Conservation (phyloP, 2,329 filamentous ascomycete genomes). For the Achaetomium macrosporum region DNA sequence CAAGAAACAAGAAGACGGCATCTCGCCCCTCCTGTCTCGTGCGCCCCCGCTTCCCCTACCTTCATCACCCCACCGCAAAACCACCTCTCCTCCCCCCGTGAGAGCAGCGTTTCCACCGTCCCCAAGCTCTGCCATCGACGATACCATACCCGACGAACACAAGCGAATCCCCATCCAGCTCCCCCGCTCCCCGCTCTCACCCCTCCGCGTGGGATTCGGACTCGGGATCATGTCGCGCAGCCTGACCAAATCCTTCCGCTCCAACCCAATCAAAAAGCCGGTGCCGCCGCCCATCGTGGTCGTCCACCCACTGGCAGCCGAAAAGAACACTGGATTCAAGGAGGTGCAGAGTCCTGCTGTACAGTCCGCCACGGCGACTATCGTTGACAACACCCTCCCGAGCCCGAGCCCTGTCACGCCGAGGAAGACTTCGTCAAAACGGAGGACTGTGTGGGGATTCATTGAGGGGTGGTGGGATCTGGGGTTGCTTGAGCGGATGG, state of each 20-base stretch:
- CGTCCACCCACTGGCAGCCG: conserved; percentile 1
- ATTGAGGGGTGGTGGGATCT: conserved; percentile 26
- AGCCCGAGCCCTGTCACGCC: background rate
- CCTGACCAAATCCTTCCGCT: background rate
- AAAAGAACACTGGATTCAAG: background rate
- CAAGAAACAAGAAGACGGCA: conserved; percentile 12
- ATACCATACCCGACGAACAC: conserved; percentile 19
- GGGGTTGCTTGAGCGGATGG: conserved; percentile 25
- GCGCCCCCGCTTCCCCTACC: conserved; percentile 6
- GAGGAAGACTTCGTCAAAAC: conserved; percentile 9
- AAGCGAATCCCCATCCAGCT: conserved; percentile 16
- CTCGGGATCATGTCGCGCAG: conserved; percentile 8
- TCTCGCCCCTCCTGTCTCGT: conserved; percentile 22
- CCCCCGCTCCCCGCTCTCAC: conserved; percentile 18
- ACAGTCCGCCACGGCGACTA: conserved; percentile 1
- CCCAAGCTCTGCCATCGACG: conserved; percentile 4
- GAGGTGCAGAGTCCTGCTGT: background rate
- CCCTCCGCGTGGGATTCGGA: conserved; percentile 4
- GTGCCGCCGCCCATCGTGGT: conserved; percentile 18
- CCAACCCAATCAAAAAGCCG: background rate
- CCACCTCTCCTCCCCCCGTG: background rate
- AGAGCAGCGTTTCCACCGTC: background rate
- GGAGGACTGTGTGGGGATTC: conserved; percentile 21
- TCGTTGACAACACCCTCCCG: background rate
- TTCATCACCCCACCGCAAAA: background rate